A percentile compares a stretch with the other conserved stretches of the same genome.
Conservation (phyloP, 2,329 filamentous ascomycete species). For the Botryosphaeria agaves region DNA sequence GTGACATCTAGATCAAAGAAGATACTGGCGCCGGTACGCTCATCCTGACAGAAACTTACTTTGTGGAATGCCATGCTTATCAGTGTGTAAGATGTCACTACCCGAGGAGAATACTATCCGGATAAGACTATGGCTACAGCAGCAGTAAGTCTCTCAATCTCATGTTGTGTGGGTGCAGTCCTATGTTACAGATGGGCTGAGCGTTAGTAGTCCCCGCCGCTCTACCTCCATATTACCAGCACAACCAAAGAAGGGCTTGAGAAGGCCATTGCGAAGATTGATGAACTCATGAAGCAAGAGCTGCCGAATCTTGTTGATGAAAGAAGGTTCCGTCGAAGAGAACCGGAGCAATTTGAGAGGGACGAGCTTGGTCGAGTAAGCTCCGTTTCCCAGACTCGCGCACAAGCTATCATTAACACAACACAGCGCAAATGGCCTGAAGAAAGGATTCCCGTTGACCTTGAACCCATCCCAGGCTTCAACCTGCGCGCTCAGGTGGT, state of each 20-base stretch:
- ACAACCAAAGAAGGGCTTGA: slow-evolving; percentile 85
- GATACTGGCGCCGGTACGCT: slow-evolving; percentile 98
- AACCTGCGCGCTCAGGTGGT: slow-evolving; percentile 94
- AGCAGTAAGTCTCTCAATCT: slow-evolving; percentile 43
- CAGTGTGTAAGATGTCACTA: slow-evolving; percentile 86
- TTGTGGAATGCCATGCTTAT: slow-evolving; percentile 41
- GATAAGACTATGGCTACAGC: slow-evolving; percentile 96
- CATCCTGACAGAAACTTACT: slow-evolving; percentile 32
- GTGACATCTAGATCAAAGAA: slow-evolving; percentile 96
- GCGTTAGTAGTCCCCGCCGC: slow-evolving; percentile 56
- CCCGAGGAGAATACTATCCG: slow-evolving; percentile 87
- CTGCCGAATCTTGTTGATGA: slow-evolving; percentile 92
- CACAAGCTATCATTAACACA: slow-evolving; percentile 9
- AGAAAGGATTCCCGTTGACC: slow-evolving; percentile 76
- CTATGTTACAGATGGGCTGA: slow-evolving; percentile 4
- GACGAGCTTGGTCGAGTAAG: slow-evolving; percentile 77
- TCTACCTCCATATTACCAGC: slow-evolving; percentile 92
- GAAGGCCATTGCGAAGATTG: slow-evolving; percentile 68
- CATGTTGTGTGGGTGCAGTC: slow-evolving; percentile 1
- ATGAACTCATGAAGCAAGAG: slow-evolving; percentile 92
- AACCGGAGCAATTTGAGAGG: slow-evolving; percentile 65
- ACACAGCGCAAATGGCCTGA: slow-evolving; percentile 93
- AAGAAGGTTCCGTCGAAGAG: slow-evolving; percentile 70
- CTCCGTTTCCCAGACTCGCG: slow-evolving; percentile 1
- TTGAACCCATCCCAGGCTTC: slow-evolving; percentile 86